These are phyloP conservation scores for Lasiosphaeria miniovina DNA, from an alignment of 495 filamentous ascomycete species.

Conservation along the genomic window DNA sequence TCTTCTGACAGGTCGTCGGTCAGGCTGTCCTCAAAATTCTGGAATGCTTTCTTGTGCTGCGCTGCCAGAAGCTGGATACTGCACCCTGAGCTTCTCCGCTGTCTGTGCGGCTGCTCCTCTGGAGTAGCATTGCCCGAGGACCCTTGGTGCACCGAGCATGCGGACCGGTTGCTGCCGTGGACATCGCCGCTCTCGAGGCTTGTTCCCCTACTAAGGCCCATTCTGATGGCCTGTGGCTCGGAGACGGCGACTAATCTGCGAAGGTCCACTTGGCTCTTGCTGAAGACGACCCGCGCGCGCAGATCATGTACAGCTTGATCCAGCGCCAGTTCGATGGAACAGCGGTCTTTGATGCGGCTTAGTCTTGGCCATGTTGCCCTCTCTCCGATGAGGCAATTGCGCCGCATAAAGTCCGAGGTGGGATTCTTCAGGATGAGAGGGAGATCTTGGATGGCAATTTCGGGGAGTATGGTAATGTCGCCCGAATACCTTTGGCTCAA, in stretches of 20 bases:
- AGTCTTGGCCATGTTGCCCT: conserved; percentile 89
- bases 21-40: conserved; percentile 20
- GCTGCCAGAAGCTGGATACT: conserved; percentile 30
- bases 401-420: conserved; percentile 82
- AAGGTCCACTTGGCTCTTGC: conserved; percentile 66
- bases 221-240: conserved; percentile 3
- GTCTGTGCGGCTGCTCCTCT: conserved; percentile 7
- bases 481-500: conserved; percentile 88
- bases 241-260: conserved; percentile 41
- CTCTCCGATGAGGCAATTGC: conserved; percentile 73
- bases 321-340: conserved; percentile 81
- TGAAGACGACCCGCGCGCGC: conserved; percentile 74
- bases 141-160: conserved; percentile 9
- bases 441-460: conserved; percentile 70
- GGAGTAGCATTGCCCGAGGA: conserved; percentile 12
- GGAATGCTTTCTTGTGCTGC: conserved; percentile 17
- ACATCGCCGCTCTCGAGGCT: conserved; percentile 11
- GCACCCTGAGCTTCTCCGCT: conserved; percentile 26
- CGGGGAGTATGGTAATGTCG: conserved; percentile 92
- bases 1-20: conserved; percentile 41
- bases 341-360: conserved; percentile 74
- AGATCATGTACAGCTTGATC: conserved; percentile 78
- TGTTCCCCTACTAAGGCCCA: conserved; percentile 5
- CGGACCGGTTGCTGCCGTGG: not conserved
- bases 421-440: conserved; percentile 79